Evolutionary conservation across 2,329 filamentous ascomycete species (phyloP).

Genomic region (Epichloe scottii): DNA sequence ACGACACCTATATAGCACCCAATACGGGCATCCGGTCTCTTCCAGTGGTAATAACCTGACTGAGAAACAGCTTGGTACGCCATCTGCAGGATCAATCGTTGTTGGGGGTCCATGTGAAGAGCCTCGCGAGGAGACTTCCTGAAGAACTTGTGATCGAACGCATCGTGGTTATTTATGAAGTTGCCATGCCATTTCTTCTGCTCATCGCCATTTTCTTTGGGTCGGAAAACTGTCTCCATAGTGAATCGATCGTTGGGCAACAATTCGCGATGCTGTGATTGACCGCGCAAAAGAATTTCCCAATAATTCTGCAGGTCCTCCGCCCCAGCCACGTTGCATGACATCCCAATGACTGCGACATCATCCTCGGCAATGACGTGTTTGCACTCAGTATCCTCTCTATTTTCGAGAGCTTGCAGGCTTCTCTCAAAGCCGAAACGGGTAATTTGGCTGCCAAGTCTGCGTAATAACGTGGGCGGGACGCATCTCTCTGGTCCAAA

Average conservation of each 20-base stretch:
- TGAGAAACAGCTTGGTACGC: background rate
- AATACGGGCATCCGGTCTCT: background rate
- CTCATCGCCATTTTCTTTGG: background rate
- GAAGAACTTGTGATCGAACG: slow-evolving; percentile 57
- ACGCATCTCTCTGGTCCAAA: background rate
- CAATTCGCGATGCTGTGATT: slow-evolving; percentile 8
- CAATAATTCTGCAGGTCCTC: slow-evolving; percentile 22
- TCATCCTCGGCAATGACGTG: background rate
- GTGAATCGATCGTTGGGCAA: background rate
- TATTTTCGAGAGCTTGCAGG: background rate
- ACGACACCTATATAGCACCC: slow-evolving; percentile 4
- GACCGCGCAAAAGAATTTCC: slow-evolving; percentile 12
- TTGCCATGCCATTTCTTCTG: background rate
- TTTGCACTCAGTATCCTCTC: background rate
- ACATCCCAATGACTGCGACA: slow-evolving; percentile 27
- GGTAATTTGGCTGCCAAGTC: background rate
- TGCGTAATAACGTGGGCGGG: background rate
- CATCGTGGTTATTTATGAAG: slow-evolving; percentile 48
- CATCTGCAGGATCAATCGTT: slow-evolving; percentile 1
- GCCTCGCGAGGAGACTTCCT: slow-evolving; percentile 60
- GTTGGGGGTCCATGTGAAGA: slow-evolving; percentile 38
- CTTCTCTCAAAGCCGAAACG: slow-evolving; percentile 9
- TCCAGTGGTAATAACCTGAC: background rate
- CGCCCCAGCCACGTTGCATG: slow-evolving; percentile 24
- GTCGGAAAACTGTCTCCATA: background rate